A percentile compares a stretch with the other conserved stretches of the same genome.
These are phyloP conservation scores for Microascus cirrosus DNA, from an alignment of 2,329 filamentous ascomycete genomes.

Conservation along the genomic window DNA sequence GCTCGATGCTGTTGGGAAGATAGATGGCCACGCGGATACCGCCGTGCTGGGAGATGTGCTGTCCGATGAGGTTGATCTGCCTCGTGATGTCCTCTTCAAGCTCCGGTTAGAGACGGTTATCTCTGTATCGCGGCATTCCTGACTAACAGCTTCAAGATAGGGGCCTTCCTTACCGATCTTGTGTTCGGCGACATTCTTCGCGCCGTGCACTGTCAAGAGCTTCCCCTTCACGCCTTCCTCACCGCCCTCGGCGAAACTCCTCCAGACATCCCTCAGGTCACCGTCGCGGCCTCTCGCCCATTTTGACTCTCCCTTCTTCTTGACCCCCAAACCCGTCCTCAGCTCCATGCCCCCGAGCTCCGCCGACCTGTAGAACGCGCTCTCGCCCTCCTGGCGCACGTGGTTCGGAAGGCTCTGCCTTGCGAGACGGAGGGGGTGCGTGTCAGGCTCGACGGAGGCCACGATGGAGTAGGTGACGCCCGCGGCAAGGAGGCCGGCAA, in stretches of 20 bases:
- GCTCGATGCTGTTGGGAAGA: constrained; percentile 85
- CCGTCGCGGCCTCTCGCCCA: constrained; percentile 79
- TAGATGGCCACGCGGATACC: constrained; percentile 77
- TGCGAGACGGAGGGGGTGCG: constrained; percentile 81
- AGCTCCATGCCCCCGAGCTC: constrained; percentile 78
- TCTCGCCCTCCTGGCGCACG: constrained; percentile 75
- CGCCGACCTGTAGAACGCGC: constrained; percentile 74
- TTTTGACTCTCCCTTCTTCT: constrained; percentile 66
- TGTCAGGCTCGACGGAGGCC: constrained; percentile 70
- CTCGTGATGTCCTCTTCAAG: constrained; percentile 58
- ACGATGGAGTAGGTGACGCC: constrained; percentile 62
- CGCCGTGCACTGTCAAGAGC: constrained; percentile 70
- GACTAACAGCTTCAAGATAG: not conserved
- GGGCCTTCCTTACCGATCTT: constrained; percentile 35
- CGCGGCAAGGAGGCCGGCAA: constrained; percentile 55
- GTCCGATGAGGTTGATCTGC: constrained; percentile 80
- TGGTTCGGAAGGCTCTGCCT: constrained; percentile 70
- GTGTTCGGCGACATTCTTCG: constrained; percentile 63
- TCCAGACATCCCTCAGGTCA: constrained; percentile 87
- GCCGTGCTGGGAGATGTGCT: constrained; percentile 59
- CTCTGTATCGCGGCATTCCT: not conserved
- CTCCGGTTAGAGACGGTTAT: not conserved
- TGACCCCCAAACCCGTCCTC: constrained; percentile 68
- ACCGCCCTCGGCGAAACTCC: constrained; percentile 54
- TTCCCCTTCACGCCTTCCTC: constrained; percentile 57